Base-by-base conservation (phyloP, 441 rosid genomes). In the Jatropha podagrica region DNA sequence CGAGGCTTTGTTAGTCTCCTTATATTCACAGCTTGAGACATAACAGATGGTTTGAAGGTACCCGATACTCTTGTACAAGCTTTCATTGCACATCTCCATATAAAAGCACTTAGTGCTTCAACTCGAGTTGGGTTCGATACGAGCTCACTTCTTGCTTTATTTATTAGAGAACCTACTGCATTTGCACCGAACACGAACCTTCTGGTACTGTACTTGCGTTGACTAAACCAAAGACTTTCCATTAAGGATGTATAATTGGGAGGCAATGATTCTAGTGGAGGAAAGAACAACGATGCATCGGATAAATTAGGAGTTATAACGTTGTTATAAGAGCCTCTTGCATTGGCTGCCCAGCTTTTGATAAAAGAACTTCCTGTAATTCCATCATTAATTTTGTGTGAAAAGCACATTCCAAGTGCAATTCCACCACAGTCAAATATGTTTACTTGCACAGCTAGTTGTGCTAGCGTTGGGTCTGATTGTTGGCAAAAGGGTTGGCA, bases 351-450 rank as follows among this genome's bases (percentile, higher is more conserved):
- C 83, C 83, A 80, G 23, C 23, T 62, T 12, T 71, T 48, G 7
- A 80, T 64, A 27, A 80, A 76, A 9, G 65, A 44, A 40, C 48
- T 69, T 1, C 58, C 63, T 0, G 75, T 73, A 23, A 41, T n/a
- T 62, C 62, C 75, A 44, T 80, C 83, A 26, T 4, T 58, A 51
- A 63, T 48, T 56, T 76, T 76, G 75, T 80, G 83, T 4, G 70
- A 62, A 26, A 64, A 72, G 60, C 62, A 32, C 68, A 68, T 9
- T 17, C 80, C 80, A 20, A 80, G 20, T 0, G 80, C 83, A 18
- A 69, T 52, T 49, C 83, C 83, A 5, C 80, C 80, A 20, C 72
- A 76, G 41, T 68, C 68, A 37, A 80, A 80, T 2, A 40, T 27
- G 54, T 73, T 80, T 1, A 59, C 61, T 14, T 80, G 75, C 37